A percentile compares a stretch with the other conserved stretches of the same genome.
Evolutionary conservation across 495 filamentous ascomycete species (phyloP).

Genomic region (Penicillium antarcticum): DNA sequence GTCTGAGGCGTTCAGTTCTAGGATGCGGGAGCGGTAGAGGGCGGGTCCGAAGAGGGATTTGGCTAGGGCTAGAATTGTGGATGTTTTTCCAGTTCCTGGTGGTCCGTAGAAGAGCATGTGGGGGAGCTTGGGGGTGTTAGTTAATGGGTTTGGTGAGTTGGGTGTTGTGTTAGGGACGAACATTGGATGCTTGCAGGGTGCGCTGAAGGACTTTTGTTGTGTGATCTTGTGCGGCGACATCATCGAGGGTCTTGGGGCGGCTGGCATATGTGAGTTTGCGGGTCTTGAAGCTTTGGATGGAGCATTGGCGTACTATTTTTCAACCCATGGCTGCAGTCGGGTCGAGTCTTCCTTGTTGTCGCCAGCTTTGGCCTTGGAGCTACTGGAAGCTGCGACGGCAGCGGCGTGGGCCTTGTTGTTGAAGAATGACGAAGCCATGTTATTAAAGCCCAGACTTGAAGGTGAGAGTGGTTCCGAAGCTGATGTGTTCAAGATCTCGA

Average conservation of each 20-base stretch:
- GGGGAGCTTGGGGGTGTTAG: slow-evolving; percentile 59
- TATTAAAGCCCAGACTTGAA: slow-evolving; percentile 10
- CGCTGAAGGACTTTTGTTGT: slow-evolving; percentile 88
- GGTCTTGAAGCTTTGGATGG: background rate
- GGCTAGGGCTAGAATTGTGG: slow-evolving; percentile 91
- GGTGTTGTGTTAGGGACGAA: slow-evolving; percentile 27
- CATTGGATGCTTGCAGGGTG: slow-evolving; percentile 91
- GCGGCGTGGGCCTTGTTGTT: slow-evolving; percentile 90
- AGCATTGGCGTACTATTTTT: slow-evolving; percentile 82
- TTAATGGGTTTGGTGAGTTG: background rate
- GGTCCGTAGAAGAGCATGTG: slow-evolving; percentile 99
- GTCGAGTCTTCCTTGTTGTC: slow-evolving; percentile 59
- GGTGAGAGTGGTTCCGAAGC: background rate
- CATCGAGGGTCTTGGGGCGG: slow-evolving; percentile 86
- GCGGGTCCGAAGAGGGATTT: slow-evolving; percentile 97
- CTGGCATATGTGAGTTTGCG: slow-evolving; percentile 40
- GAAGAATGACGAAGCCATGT: slow-evolving; percentile 74
- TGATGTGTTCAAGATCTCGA: slow-evolving; percentile 6
- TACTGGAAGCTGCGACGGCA: slow-evolving; percentile 57
- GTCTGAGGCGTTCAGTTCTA: slow-evolving; percentile 98
- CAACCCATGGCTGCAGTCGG: slow-evolving; percentile 89
- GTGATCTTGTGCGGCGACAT: slow-evolving; percentile 98
- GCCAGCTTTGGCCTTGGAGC: slow-evolving; percentile 50
- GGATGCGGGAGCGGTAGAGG: slow-evolving; percentile 87
- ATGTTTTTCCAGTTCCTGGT: slow-evolving; percentile 97